Conservation (phyloP, 345 rosid genomes). For the Hypericum perforatum region DNA sequence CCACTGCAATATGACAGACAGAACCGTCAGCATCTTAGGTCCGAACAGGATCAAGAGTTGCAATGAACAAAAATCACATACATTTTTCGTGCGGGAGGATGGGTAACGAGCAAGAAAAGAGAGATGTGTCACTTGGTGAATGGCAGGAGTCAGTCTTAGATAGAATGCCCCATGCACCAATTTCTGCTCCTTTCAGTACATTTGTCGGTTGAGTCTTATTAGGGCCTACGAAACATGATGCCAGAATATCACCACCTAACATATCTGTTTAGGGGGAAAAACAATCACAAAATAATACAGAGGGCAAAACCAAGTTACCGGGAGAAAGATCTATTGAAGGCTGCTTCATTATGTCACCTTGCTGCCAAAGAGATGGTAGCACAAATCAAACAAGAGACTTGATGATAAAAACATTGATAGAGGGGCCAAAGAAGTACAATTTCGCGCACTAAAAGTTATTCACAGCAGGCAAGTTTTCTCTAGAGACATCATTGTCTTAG, state of each 20-base stretch:
- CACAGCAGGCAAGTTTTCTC: too few relatives aligned
- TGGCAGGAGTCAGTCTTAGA: slow-evolving; percentile 30
- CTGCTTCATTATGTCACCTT: slow-evolving; percentile 29
- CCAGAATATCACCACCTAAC: slow-evolving; percentile 10
- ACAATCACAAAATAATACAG: not conserved
- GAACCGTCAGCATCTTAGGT: too few relatives aligned
- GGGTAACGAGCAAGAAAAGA: slow-evolving; percentile 82
- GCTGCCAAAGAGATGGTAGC: slow-evolving; percentile 3
- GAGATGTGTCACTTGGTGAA: slow-evolving; percentile 49
- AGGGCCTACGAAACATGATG: slow-evolving; percentile 19
- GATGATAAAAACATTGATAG: slow-evolving; percentile 20
- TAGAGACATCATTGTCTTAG: too few relatives aligned
- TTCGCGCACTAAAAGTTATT: too few relatives aligned
- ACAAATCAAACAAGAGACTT: too few relatives aligned
- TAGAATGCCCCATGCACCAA: slow-evolving; percentile 26
- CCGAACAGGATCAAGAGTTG: not conserved
- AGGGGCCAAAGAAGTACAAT: slow-evolving; percentile 14
- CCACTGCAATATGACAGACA: slow-evolving; percentile 36
- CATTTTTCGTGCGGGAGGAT: slow-evolving; percentile 69
- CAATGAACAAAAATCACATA: slow-evolving; percentile 17
- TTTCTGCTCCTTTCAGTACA: slow-evolving; percentile 23
- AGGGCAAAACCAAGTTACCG: slow-evolving; percentile 18
- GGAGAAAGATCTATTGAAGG: slow-evolving; percentile 16
- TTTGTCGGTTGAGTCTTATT: slow-evolving; percentile 19
- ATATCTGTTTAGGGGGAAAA: too few relatives aligned